Conservation (phyloP, 805 yeast genomes). For the Jamesozyma rosinii region DNA sequence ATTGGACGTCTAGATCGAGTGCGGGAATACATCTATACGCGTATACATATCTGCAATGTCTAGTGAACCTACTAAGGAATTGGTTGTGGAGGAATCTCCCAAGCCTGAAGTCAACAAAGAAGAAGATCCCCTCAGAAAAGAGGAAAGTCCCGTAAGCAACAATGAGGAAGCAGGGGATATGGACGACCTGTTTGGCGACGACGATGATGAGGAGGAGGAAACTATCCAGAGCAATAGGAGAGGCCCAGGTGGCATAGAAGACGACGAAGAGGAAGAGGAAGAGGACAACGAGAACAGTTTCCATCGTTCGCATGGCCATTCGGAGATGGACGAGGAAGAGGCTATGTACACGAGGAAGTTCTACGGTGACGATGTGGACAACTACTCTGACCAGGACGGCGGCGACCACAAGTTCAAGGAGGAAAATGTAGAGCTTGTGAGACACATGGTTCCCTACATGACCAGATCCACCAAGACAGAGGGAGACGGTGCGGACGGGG, state of each 20-base stretch:
- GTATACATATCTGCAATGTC: slow-evolving; percentile 1
- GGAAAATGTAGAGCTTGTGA: slow-evolving; percentile 31
- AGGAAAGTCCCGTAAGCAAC: slow-evolving; percentile 7
- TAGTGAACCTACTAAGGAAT: neutral
- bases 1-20: too few species aligned
- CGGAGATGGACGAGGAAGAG: slow-evolving; percentile 32
- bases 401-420: slow-evolving; percentile 29
- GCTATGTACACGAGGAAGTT: slow-evolving; percentile 31
- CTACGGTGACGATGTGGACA: slow-evolving; percentile 27
- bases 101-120: neutral
- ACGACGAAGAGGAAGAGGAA: slow-evolving; percentile 21
- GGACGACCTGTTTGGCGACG: slow-evolving; percentile 38
- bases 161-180: slow-evolving; percentile 30
- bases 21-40: too few species aligned
- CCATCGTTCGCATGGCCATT: slow-evolving; percentile 17
- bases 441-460: slow-evolving; percentile 40
- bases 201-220: slow-evolving; percentile 23
- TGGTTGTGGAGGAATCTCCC: neutral
- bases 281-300: slow-evolving; percentile 11
- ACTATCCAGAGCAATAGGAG: slow-evolving; percentile 10
- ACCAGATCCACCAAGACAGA: slow-evolving; percentile 16
- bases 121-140: slow-evolving; percentile 2
- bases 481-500: slow-evolving; percentile 3
- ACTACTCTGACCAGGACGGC: slow-evolving; percentile 26
- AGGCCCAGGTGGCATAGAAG: too few species aligned